These are phyloP conservation scores for Pulveroboletus frians DNA, from an alignment of 768 basidiomycete species.

Conservation along the genomic window DNA sequence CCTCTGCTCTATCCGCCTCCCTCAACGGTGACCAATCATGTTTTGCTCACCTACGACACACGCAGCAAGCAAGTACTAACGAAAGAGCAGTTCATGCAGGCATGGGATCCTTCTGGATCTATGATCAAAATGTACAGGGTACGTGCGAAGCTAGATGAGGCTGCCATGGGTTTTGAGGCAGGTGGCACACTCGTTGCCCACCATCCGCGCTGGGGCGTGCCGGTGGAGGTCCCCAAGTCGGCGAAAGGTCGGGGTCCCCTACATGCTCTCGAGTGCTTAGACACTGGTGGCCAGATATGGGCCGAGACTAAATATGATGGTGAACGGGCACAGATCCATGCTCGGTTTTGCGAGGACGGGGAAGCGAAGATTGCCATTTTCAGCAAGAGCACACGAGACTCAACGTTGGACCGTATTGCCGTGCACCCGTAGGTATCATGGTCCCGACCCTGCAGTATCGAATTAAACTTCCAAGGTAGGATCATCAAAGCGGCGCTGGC, in stretches of 20 bases:
- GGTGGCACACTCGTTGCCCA: constrained; percentile 19
- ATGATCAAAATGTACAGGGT: constrained; percentile 52
- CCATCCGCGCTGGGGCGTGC: constrained; percentile 50
- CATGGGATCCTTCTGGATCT: constrained; percentile 59
- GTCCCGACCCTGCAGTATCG: not conserved
- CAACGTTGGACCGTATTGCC: constrained; percentile 69
- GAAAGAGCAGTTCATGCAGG: constrained; percentile 58
- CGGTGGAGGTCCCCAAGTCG: constrained; percentile 79
- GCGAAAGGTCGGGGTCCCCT: constrained; percentile 61
- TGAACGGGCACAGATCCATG: constrained; percentile 90
- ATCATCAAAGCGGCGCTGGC: constrained; percentile 60
- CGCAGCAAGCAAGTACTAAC: constrained; percentile 52
- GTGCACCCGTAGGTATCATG: constrained; percentile 42
- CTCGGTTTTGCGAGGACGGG: constrained; percentile 41
- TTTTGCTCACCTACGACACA: constrained; percentile 53
- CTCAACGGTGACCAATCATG: constrained; percentile 38
- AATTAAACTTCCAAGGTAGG: constrained; percentile 27
- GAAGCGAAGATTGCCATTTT: constrained; percentile 63
- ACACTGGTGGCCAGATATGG: constrained; percentile 44
- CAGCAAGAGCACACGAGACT: constrained; percentile 84
- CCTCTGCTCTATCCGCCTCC: constrained; percentile 72
- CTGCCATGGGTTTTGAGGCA: constrained; percentile 42
- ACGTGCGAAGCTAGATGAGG: constrained; percentile 55
- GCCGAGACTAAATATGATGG: constrained; percentile 95
- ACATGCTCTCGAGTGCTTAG: constrained; percentile 45